Evolutionary conservation across 352 stramenopile species (phyloP), one percentile per base, ranked within the genome.

Genomic region (Phytophthora palmivora): DNA sequence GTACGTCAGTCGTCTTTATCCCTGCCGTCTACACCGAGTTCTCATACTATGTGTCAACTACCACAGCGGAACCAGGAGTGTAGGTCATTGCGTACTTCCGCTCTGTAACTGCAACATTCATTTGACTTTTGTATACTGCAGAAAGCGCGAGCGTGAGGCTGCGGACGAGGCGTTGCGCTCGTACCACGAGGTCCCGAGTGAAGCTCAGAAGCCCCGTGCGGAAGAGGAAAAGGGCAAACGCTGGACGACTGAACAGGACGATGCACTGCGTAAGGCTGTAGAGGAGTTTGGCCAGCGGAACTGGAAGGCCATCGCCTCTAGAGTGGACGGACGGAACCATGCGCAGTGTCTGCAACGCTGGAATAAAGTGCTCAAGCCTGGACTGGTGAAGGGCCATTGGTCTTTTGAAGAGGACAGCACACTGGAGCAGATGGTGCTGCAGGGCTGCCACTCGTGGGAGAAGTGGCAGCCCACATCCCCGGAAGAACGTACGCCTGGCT

Each of bases 371-470:
- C 79, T 98, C 3, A 92, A 94, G 61, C 92, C 93, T 8, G 94
- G 92, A 26, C 74, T 98, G 0, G 84, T 94, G 33, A 98, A 98
- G 56, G 92, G 91, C 28, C 89, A 92, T 24, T 98, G 93, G 93
- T 92, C 82, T n/a, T 84, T 91, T 50, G 87, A 97, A 38, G 93
- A 98, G 63, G 93, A 98, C 74, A 79, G 70, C 48, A 91, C 95
- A 26, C 77, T 97, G 19, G 76, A 92, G 71, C 70, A 89, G 47
- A 88, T 87, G 73, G 87, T 97, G 63, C 62, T 88, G 19, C 71
- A 88, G 77, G 91, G 84, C 33, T 85, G 74, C 44, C 69, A 84
- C 38, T 85, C 78, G 34, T 94, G 85, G 84, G 75, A 15, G 74
- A 86, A 48, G 81, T 92, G 24, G 85, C 85, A 12, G 63, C 61